These are phyloP conservation scores for Fraxinus sp. DNA, from an alignment of 305 asterid genomes.

Conservation along the genomic window DNA sequence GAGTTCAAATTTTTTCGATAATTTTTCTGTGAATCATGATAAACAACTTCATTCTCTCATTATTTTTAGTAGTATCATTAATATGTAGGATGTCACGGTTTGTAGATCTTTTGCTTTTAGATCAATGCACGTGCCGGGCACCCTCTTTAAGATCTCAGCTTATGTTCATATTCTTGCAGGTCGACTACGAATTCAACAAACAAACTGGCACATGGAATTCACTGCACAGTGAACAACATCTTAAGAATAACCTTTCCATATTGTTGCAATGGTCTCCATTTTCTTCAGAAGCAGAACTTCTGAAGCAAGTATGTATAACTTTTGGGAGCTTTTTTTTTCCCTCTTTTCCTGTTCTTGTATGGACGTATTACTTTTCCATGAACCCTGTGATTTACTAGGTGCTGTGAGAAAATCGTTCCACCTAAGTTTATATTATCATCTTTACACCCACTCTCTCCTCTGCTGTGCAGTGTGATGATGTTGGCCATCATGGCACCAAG, in stretches of 20 bases:
- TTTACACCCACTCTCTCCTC: slow-evolving; percentile 18
- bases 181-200: slow-evolving; percentile 60
- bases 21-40: background rate
- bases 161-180: slow-evolving; percentile 47
- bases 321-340: slow-evolving; percentile 12
- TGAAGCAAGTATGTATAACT: slow-evolving; percentile 68
- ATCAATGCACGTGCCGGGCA: slow-evolving; percentile 11
- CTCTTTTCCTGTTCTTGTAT: background rate
- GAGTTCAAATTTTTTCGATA: background rate
- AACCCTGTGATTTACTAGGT: background rate
- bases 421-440: slow-evolving; percentile 8
- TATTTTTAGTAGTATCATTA: slow-evolving; percentile 6
- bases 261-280: slow-evolving; percentile 86
- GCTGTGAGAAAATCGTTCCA: background rate
- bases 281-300: slow-evolving; percentile 66
- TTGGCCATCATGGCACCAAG: slow-evolving; percentile 82
- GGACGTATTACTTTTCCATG: background rate
- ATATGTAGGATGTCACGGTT: slow-evolving; percentile 1
- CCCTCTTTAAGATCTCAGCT: slow-evolving; percentile 5
- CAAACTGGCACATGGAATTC: slow-evolving; percentile 52
- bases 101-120: slow-evolving; percentile 12
- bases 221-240: slow-evolving; percentile 45
- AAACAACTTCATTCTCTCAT: slow-evolving; percentile 9
- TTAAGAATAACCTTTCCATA: slow-evolving; percentile 57
- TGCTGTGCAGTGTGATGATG: slow-evolving; percentile 60